Base-by-base conservation (phyloP, 495 filamentous ascomycete species). In the Neurospora sp. region DNA sequence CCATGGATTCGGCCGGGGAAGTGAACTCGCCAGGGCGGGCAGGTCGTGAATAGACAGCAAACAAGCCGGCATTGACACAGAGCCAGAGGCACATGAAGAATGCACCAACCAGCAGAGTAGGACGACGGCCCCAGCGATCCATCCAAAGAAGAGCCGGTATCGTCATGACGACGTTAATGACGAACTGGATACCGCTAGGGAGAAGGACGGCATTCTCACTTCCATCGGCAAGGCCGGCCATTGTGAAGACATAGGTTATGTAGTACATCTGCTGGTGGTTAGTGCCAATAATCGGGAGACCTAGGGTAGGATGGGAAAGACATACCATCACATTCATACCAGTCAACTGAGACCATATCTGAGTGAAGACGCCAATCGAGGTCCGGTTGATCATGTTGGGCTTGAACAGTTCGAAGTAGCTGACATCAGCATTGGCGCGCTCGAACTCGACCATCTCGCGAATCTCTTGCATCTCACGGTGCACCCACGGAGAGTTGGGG, bases 281-380 rank as follows among this genome's bases (percentile, higher is more conserved):
- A 79, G 74, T 69, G 72, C 27, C 69, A 4, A 53, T 5, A 3
- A 68, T 8, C 70, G 39, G 4, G 71, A 71, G 16, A 76, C 74
- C 73, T 79, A 76, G 22, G 35, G 61, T 14, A 68, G 59, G 78
- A 81, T 68, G 81, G 85, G 61, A 87, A 72, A 72, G 82, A 75
- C 73, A 12, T 88, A 93, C 93, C 91, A 94, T 94, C 14, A 93
- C 91, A 77, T 94, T 94, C 90, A 93, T 93, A 16, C 93, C 93
- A 1, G 91, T 92, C 22, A 95, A 83, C 77, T 96, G 93, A 38
- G 89, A 90, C 93, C 93, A 95, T 78, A 96, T 91, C 79, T 94
- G 93, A 0, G 89, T 92, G 76, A 93, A 93, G 61, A 94, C 76
- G 69, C 92, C 92, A 75, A 93, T 89, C 70, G 88, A 84, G 39